Evolutionary conservation across 208 protist genomes (phyloP), one percentile per base, ranked within the genome.

Genomic region (Leishmania martiniquensis): DNA sequence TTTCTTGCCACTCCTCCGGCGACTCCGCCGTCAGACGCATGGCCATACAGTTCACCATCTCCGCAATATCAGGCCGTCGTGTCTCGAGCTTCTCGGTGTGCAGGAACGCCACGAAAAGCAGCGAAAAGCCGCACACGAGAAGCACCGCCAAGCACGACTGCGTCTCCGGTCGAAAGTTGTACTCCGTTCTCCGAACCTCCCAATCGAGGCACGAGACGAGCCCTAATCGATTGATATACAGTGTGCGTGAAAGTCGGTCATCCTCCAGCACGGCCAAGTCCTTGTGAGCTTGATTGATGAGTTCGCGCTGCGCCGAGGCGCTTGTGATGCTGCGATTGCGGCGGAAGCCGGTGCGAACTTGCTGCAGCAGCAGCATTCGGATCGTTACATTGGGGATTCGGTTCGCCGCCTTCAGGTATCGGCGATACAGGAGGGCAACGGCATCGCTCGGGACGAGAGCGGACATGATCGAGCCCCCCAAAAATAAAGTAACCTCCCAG

Each of bases 201-300:
- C 91, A 97, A 76, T 97, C 93, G n/a, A 97, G 86, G 59, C 93
- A 97, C 1, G 91, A 95, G 15, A 97, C 93, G n/a, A 95, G 81
- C 5, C 93, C 93, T 4, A 97, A 83, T n/a, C 91, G 86, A 73
- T 97, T 97, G 60, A 97, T 97, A 85, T 93, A 97, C 52, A 97
- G 72, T 10, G 93, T 97, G 25, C 93, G 88, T 4, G 93, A 97
- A 13, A 97, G 85, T 6, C 93, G 85, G 2, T 95, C 93, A 77
- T 97, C 93, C 77, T 97, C 91, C 52, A 97, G 70, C 65, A 97
- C 89, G 45, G 85, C 77, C 2, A 97, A 70, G 73, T 97, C 93
- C 76, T 97, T 95, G 80, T 93, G 91, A 1, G 93, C 90, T 65
- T 97, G 93, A 51, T 85, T 91, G 63, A 97, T 77, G 42, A 97